Evolutionary conservation across 2,329 filamentous ascomycete species (phyloP), one percentile per base, ranked within the genome.

Genomic region (Ascochyta fabae): DNA sequence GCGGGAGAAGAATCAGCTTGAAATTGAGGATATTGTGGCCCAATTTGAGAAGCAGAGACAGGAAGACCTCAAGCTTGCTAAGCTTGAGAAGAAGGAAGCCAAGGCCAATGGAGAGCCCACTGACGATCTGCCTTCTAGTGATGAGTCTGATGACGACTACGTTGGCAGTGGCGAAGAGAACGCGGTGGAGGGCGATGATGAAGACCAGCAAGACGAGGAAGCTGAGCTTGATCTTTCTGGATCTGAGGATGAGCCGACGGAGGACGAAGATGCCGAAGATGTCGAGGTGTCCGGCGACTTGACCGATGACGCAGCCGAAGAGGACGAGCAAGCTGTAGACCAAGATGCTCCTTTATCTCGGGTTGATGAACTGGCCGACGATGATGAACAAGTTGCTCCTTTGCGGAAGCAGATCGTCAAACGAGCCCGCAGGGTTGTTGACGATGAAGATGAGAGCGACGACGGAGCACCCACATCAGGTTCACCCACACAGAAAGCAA

Each of bases 31-130:
- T 68, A 84, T 98, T 57, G 71, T 71, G 27, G 70, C 66, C n/a
- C 68, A 68, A 33, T 85, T 98, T 24, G 89, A 94, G 43, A 92
- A 88, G 67, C 94, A 93, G 19, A 84, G 92, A 53, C 83, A 87
- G 58, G 91, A 98, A 71, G 93, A 88, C 2, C 85, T 90, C 40
- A 87, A 89, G 63, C 87, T 98, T 45, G 89, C 88, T 75, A 86
- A 89, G 66, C 81, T 86, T 44, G 95, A 99, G 77, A 87, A 87
- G 60, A 88, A 85, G 26, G 87, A 86, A 40, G 86, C 86, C 0
- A 94, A 90, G 77, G 86, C 87, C 68, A 80, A 81, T 36, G 78
- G 75, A 6, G 77, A 76, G 48, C 75, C 74, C 15, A 77, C 81
- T 48, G 76, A 69, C 4, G 75, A 77, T 36, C 67, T 74, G 16